A percentile compares a stretch with the other conserved stretches of the same genome.
phyloP scores from a whole-genome alignment of 306 rosid species.

The Senna tora region DNA sequence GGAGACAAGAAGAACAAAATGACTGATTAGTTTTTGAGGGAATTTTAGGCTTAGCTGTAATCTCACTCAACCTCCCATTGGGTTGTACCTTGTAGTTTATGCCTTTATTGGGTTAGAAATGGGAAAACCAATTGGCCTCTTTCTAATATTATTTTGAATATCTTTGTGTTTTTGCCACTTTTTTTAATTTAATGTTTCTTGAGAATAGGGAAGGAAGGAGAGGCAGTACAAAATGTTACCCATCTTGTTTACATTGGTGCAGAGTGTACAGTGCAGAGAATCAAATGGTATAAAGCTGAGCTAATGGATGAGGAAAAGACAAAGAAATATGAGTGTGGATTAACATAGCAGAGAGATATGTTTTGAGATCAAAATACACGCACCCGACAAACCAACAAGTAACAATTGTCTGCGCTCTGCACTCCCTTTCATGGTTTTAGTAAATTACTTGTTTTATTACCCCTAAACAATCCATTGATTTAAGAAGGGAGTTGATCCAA shows the following conservation, averaged over 20 bases:
- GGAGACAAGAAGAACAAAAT: slow-evolving; percentile 49
- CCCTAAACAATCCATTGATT: too few relatives aligned
- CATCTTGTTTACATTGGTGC: neutral
- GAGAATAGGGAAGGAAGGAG: neutral
- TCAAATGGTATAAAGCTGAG: slow-evolving; percentile 15
- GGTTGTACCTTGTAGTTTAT: neutral
- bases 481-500: too few relatives aligned
- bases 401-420: slow-evolving; percentile 28
- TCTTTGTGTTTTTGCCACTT: neutral
- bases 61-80: slow-evolving; percentile 7
- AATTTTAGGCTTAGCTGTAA: slow-evolving; percentile 28
- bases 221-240: neutral
- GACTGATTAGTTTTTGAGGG: slow-evolving; percentile 30
- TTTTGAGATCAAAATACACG: slow-evolving; percentile 31
- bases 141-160: neutral
- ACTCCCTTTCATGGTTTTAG: slow-evolving; percentile 3
- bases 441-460: neutral
- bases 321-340: neutral
- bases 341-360: slow-evolving; percentile 23
- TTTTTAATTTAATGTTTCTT: neutral
- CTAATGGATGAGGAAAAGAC: slow-evolving; percentile 14
- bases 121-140: neutral
- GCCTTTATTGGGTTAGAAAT: slow-evolving; percentile 15
- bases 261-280: neutral
- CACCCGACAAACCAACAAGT: slow-evolving; percentile 30